Evolutionary conservation across 495 filamentous ascomycete genomes (phyloP).

Genomic region (Pseudotulostoma volvatum): DNA sequence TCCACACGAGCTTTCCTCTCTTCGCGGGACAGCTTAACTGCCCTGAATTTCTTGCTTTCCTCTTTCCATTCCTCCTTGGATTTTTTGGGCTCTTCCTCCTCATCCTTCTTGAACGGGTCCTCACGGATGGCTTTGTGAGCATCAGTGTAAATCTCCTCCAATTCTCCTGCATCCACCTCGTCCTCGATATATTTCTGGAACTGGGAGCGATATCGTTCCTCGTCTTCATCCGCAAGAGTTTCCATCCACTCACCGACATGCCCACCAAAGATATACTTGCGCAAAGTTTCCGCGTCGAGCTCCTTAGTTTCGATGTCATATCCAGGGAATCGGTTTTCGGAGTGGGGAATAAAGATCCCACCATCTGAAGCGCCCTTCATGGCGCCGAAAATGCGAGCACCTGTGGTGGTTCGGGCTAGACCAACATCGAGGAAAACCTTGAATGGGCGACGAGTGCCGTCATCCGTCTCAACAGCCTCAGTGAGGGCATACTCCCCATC

Average conservation of each 20-base stretch:
- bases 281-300: constrained; percentile 88
- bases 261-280: constrained; percentile 97
- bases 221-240: constrained; percentile 96
- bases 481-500: constrained; percentile 89
- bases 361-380: constrained; percentile 99
- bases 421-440: constrained; percentile 97
- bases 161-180: constrained; percentile 85
- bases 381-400: constrained; percentile 95
- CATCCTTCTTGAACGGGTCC: constrained; percentile 91
- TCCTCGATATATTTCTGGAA: constrained; percentile 96
- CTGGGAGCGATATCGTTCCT: constrained; percentile 98
- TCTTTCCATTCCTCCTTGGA: constrained; percentile 92
- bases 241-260: constrained; percentile 99
- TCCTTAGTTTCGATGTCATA: constrained; percentile 94
- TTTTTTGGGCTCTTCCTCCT: constrained; percentile 68
- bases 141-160: constrained; percentile 92
- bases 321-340: constrained; percentile 96
- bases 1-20: constrained; percentile 67
- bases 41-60: constrained; percentile 79
- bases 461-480: constrained; percentile 73
- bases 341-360: constrained; percentile 93
- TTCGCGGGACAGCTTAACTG: constrained; percentile 57
- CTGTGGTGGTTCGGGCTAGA: constrained; percentile 89
- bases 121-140: constrained; percentile 95
- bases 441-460: constrained; percentile 84